These are phyloP conservation scores for Dendrobium nobile DNA, from an alignment of 106 monocot genomes.

Conservation along the genomic window DNA sequence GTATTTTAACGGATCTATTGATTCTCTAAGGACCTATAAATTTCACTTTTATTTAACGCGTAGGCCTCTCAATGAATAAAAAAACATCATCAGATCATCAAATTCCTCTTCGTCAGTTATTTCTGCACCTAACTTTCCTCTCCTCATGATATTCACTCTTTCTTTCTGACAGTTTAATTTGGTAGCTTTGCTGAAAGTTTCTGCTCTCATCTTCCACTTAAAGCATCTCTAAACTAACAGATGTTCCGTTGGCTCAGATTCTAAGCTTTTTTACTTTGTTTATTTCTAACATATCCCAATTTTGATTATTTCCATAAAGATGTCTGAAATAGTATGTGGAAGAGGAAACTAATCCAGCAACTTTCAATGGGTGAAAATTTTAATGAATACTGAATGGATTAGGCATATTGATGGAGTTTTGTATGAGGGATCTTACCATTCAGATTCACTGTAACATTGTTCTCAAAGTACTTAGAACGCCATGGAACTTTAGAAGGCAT, in stretches of 20 bases:
- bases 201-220: conserved; percentile 17
- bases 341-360: conserved; percentile 54
- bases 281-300: background rate
- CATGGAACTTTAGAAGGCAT: conserved; percentile 70
- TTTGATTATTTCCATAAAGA: conserved; percentile 15
- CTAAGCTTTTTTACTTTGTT: conserved; percentile 3
- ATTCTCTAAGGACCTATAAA: too few relatives aligned
- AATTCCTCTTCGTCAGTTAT: conserved; percentile 16
- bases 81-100: background rate
- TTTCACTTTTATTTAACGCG: too few relatives aligned
- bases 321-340: conserved; percentile 44
- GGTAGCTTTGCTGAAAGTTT: conserved; percentile 1
- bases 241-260: conserved; percentile 6
- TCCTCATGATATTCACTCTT: conserved; percentile 29
- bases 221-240: conserved; percentile 5
- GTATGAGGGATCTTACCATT: background rate
- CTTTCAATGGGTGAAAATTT: conserved; percentile 17
- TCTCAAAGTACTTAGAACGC: background rate
- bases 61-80: too few relatives aligned
- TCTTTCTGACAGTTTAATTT: conserved; percentile 25
- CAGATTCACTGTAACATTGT: too few relatives aligned
- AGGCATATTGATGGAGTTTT: conserved; percentile 28
- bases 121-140: conserved; percentile 33
- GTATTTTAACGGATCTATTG: too few relatives aligned
- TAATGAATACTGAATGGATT: conserved; percentile 54